Base-by-base conservation (phyloP, 2,329 filamentous ascomycete genomes). In the Westerdykella aurantiaca region DNA sequence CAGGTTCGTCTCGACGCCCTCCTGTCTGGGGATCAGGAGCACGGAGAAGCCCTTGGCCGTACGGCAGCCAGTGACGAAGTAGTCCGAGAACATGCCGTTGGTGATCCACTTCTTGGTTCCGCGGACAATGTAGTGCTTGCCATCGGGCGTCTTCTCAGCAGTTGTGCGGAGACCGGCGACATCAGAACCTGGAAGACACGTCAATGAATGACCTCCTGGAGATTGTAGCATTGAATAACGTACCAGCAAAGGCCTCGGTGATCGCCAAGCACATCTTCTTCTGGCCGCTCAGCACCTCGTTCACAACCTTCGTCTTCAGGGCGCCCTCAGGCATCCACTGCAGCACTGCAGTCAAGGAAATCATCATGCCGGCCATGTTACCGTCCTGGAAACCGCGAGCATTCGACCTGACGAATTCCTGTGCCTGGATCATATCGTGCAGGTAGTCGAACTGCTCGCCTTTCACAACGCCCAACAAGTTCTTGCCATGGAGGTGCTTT, bases 181-280 rank as follows among this genome's bases (percentile, higher is more conserved):
- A 64, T 94, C 88, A 31, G 33, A 35, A 18, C 33, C 33, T 29
- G 18, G 10, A 29, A 12, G 9, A 29, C n/a, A 31, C 22, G 37
- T 21, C 34, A 14, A 38, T 25, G 18, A 14, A 35, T 39, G 33
- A 39, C 10, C 25, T 29, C 11, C 7, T 9, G 25, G 25, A 10
- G 25, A 38, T 5, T 25, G 40, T 44, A 38, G 25, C 4, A 29
- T 9, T 29, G 7, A 10, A 29, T 29, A 29, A 29, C 25, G 7
- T 29, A 29, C 25, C 25, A 13, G 88, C 88, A 68, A 94, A 93
- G 0, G 88, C 88, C 69, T 95, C 88, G 1, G 88, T 93, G 60
- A 94, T 88, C 42, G 88, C 88, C 3, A 95, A 74, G 61, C 85
- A 91, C 63, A 93, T 88, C 75, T 90, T 90, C 79, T 93, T 93